phyloP scores from a whole-genome alignment of 2,329 filamentous ascomycete species.

The Hymenoscyphus linearis region DNA sequence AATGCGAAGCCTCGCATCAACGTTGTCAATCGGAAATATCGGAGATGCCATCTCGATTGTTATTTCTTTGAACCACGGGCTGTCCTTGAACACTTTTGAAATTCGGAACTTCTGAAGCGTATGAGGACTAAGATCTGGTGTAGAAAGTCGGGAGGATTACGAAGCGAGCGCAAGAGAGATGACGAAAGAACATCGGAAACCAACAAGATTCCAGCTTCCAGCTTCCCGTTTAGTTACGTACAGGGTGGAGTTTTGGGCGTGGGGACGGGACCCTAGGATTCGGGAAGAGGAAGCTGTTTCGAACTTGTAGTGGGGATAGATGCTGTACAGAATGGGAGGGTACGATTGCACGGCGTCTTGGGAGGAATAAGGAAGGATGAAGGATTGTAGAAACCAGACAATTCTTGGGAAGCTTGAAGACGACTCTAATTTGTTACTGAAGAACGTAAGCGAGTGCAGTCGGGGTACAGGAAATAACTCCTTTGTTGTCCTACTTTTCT shows the following conservation, averaged over 20 bases:
- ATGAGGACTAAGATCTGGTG: background rate
- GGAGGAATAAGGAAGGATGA: background rate
- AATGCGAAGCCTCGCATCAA: background rate
- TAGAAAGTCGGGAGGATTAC: background rate
- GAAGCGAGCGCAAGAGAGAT: background rate
- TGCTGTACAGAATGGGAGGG: background rate
- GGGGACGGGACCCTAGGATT: background rate
- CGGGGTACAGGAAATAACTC: too few species aligned
- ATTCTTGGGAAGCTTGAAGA: background rate
- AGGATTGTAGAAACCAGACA: background rate
- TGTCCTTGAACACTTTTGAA: background rate
- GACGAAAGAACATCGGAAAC: constrained; percentile 1
- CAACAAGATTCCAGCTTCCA: background rate
- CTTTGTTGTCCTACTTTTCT: too few species aligned
- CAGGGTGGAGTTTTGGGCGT: background rate
- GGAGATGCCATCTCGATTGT: background rate
- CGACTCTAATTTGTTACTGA: too few species aligned
- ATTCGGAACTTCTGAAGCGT: background rate
- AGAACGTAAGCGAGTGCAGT: too few species aligned
- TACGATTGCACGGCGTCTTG: background rate
- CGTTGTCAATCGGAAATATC: background rate
- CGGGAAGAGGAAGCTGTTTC: background rate
- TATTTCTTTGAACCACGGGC: background rate
- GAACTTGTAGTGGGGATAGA: background rate
- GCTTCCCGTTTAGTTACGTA: background rate